Conservation (phyloP, 148 eudicot species). For the Gaultheria prostrata region DNA sequence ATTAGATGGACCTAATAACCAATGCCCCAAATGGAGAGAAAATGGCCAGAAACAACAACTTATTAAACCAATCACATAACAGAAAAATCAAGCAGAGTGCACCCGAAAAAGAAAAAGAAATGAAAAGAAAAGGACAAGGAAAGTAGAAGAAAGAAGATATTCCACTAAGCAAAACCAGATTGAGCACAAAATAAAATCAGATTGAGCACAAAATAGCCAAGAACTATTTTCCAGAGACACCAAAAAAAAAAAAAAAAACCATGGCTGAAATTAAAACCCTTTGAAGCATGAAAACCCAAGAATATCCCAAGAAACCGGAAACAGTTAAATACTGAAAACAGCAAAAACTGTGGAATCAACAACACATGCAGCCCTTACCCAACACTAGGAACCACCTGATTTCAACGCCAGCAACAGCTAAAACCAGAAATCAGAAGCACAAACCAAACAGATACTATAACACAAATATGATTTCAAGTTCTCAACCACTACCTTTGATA, state of each 20-base stretch:
- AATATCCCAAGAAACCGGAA: neutral
- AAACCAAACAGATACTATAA: neutral
- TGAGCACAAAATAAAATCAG: neutral
- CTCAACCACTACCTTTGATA: neutral
- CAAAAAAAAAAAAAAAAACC: neutral
- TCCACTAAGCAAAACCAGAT: neutral
- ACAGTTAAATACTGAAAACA: neutral
- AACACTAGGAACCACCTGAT: conserved; percentile 7
- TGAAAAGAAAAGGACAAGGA: neutral
- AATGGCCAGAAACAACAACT: neutral
- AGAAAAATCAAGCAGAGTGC: conserved; percentile 5
- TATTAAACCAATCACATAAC: conserved; percentile 4
- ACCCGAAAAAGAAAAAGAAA: neutral
- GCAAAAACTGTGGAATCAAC: conserved; percentile 1
- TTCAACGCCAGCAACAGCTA: neutral
- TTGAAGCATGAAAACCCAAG: conserved; percentile 6
- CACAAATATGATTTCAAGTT: conserved; percentile 1
- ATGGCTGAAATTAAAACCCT: conserved; percentile 7
- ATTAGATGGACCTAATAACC: neutral
- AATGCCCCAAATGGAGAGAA: neutral
- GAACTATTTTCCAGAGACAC: conserved; percentile 1
- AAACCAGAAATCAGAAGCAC: neutral
- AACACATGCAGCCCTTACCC: conserved; percentile 16
- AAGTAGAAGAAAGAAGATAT: neutral
- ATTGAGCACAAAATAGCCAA: neutral